Evolutionary conservation across 1,139 yeast genomes (phyloP).

Genomic region (Wickerhamomyces sp.): DNA sequence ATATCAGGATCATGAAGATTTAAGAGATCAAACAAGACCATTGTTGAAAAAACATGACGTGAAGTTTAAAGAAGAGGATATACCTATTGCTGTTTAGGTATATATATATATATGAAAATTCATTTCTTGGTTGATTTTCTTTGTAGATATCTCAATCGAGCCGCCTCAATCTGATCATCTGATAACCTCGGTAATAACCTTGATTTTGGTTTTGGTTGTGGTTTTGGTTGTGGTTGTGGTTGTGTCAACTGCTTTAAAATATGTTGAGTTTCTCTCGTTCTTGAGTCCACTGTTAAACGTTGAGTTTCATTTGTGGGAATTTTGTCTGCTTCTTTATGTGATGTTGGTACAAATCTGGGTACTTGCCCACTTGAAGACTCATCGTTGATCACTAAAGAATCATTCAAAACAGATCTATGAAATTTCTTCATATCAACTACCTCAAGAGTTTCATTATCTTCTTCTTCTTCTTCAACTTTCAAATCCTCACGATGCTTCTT

Average conservation of each 20-base stretch:
- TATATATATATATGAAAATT: too few species aligned
- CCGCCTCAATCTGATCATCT: slow-evolving; percentile 7
- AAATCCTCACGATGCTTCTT: slow-evolving; percentile 28
- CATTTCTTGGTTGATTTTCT: slow-evolving; percentile 3
- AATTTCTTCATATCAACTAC: slow-evolving; percentile 6
- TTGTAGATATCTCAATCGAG: slow-evolving; percentile 10
- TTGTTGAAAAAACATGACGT: slow-evolving; percentile 25
- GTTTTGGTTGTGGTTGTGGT: background rate
- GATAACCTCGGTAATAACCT: slow-evolving; percentile 15
- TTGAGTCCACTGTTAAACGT: too few species aligned
- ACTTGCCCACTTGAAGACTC: too few species aligned
- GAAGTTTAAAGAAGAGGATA: slow-evolving; percentile 5
- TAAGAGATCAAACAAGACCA: slow-evolving; percentile 46
- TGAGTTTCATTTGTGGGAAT: too few species aligned
- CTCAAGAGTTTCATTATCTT: slow-evolving; percentile 2
- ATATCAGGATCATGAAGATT: slow-evolving; percentile 45
- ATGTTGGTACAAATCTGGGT: too few species aligned
- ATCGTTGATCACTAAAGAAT: too few species aligned
- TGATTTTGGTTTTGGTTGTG: slow-evolving; percentile 4
- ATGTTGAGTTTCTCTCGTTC: slow-evolving; percentile 1
- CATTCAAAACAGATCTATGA: slow-evolving; percentile 7
- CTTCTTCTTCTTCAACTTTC: background rate
- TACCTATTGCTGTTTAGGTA: too few species aligned
- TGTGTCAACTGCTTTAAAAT: slow-evolving; percentile 2
- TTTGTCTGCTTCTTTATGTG: too few species aligned